These are phyloP conservation scores for Cunninghamia lanceolata DNA, from an alignment of 75 land plant species.

Conservation along the genomic window DNA sequence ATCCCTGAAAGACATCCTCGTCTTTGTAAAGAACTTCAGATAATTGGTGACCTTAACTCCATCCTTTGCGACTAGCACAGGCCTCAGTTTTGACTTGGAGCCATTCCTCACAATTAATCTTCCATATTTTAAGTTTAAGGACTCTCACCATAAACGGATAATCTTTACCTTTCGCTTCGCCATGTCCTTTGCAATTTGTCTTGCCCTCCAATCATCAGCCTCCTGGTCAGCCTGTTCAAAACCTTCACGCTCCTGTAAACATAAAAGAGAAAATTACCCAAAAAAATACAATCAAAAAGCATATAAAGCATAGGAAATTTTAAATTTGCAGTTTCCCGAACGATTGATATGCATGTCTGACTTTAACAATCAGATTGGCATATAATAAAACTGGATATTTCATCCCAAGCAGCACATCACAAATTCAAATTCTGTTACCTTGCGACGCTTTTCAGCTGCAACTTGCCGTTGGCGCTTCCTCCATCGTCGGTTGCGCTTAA, in stretches of 20 bases:
- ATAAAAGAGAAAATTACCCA: not conserved
- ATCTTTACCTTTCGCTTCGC: conserved; percentile 76
- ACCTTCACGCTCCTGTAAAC: conserved; percentile 60
- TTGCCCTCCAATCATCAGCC: conserved; percentile 99
- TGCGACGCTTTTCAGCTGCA: conserved; percentile 53
- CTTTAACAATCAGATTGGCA: not conserved
- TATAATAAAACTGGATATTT: not conserved
- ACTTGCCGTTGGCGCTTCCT: conserved; percentile 70
- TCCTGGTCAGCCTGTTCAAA: conserved; percentile 74
- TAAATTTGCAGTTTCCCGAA: not conserved
- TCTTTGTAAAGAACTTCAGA: not conserved
- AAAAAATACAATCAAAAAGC: not conserved
- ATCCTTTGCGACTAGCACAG: not conserved
- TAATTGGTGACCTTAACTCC: not conserved
- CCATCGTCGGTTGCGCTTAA: conserved; percentile 76
- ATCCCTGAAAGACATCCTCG: not conserved
- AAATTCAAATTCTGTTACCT: conserved; percentile 33
- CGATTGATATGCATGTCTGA: not conserved
- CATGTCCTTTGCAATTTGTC: conserved; percentile 95
- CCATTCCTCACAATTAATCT: not conserved
- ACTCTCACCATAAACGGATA: not conserved
- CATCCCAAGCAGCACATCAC: not conserved
- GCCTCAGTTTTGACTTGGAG: not conserved
- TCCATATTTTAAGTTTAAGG: not conserved
- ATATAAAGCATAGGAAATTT: not conserved